These are phyloP conservation scores for Vickermania spadyakhi DNA, from an alignment of 208 protist species.

Conservation along the genomic window DNA sequence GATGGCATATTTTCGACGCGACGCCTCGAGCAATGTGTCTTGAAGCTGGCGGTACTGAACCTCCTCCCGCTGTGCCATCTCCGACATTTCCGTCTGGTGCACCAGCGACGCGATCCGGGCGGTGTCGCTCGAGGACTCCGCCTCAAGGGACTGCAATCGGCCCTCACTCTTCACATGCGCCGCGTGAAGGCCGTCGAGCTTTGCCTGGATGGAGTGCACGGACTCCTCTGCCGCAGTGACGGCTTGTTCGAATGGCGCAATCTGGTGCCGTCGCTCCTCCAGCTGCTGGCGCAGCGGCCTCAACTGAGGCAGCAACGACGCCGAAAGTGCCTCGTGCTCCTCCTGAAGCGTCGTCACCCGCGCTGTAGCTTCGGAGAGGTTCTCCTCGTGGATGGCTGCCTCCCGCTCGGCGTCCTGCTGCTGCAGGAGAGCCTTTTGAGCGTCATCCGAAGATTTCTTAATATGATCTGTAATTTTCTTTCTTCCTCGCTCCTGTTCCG, in stretches of 20 bases:
- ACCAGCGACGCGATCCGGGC: conserved; percentile 41
- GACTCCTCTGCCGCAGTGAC: conserved; percentile 52
- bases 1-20: conserved; percentile 65
- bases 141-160: conserved; percentile 26
- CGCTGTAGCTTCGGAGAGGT: conserved; percentile 60
- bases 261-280: conserved; percentile 84
- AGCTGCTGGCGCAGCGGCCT: conserved; percentile 84
- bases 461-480: conserved; percentile 64
- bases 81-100: conserved; percentile 22
- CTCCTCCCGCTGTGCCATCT: conserved; percentile 29
- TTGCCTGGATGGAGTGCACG: conserved; percentile 32
- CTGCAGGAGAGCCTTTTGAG: conserved; percentile 58
- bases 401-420: conserved; percentile 81
- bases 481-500: conserved; percentile 56
- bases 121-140: conserved; percentile 11
- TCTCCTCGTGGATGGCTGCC: conserved; percentile 69
- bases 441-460: conserved; percentile 81
- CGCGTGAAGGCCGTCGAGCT: conserved; percentile 31
- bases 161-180: conserved; percentile 15
- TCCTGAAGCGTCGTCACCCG: conserved; percentile 41
- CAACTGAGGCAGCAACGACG: conserved; percentile 67
- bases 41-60: conserved; percentile 64
- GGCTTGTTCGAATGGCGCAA: conserved; percentile 84
- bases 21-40: conserved; percentile 43
- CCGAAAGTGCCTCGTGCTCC: conserved; percentile 59